Evolutionary conservation across 192 early-diverging fungal genomes (phyloP), one percentile per base, ranked within the genome.

Genomic region (Rhizoclosmatium globosum): DNA sequence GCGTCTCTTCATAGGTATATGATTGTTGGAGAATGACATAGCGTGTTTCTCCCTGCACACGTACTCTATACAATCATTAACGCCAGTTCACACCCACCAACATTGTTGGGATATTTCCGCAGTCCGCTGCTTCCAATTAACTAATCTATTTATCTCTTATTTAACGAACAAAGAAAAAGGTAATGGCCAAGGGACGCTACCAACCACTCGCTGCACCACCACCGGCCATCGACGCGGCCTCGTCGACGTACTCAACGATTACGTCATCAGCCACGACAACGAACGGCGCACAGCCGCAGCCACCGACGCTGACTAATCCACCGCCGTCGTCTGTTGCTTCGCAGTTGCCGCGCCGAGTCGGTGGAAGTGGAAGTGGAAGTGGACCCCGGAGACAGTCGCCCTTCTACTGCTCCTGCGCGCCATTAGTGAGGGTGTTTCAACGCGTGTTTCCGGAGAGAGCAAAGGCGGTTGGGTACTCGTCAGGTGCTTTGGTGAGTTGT

Each of bases 401-500:
- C 39, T 82, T 82, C 56, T 82, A 82, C 56, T 82, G 81, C 77
- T 47, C 59, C 21, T 77, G 77, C 31, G 77, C 71, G 43, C 76
- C 69, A 4, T 69, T 66, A 45, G 48, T 74, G 4, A 43, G n/a
- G n/a, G n/a, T n/a, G 60, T 61, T 53, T 56, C 13, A 48, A 9
- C 39, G 68, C 21, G n/a, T 62, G n/a, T 70, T 84, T n/a, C 80
- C 80, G 7, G 42, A 64, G 7, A 60, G 80, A 2, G 71, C 67
- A 2, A 81, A 76, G 74, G 60, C 79, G 17, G 80, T 84, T 3
- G 83, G 83, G n/a, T 84, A 84, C 58, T 15, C 76, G 7, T 77
- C 83, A 3, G 83, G 83, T 4, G 46, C 46, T 9, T 57, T 84
- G 82, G 82, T 84, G 48, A 41, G 66, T 45, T n/a, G n/a, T n/a